These are phyloP conservation scores for Hyaloscypha hepaticicola DNA, from an alignment of 495 filamentous ascomycete genomes.

Conservation along the genomic window DNA sequence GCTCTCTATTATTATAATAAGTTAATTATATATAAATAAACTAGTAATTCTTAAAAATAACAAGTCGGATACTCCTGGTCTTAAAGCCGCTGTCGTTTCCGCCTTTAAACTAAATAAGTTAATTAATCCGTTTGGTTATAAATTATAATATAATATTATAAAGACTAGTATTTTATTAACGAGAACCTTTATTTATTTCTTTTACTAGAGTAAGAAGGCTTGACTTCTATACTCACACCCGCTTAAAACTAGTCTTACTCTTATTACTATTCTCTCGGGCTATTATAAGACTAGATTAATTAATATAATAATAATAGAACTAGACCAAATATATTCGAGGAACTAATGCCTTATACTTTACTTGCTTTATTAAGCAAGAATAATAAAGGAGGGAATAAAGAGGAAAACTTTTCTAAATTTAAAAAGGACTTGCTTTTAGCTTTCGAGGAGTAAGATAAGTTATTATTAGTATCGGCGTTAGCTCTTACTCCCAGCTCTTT, in stretches of 20 bases:
- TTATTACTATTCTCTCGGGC: not conserved
- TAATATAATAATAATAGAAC: slow-evolving; percentile 13
- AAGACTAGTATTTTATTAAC: slow-evolving; percentile 3
- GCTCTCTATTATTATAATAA: not conserved
- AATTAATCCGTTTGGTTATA: not conserved
- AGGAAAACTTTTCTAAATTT: slow-evolving; percentile 8
- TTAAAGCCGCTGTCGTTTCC: not conserved
- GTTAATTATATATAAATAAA: not conserved
- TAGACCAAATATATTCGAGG: not conserved
- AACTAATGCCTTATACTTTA: slow-evolving; percentile 1
- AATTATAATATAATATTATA: slow-evolving; percentile 2
- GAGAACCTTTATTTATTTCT: slow-evolving; percentile 10
- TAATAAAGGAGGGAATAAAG: not conserved
- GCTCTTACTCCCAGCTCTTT: slow-evolving; percentile 12
- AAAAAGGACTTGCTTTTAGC: slow-evolving; percentile 5
- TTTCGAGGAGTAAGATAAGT: slow-evolving; percentile 12
- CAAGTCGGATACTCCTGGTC: not conserved
- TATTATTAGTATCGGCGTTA: not conserved
- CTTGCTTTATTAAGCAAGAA: slow-evolving; percentile 3
- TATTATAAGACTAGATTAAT: slow-evolving; percentile 8
- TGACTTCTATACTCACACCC: not conserved
- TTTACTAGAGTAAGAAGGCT: not conserved
- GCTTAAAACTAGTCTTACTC: slow-evolving; percentile 4
- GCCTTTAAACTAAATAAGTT: not conserved
- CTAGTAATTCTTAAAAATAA: slow-evolving; percentile 8